A percentile compares a stretch with the other conserved stretches of the same genome.
phyloP scores from a whole-genome alignment of 78 protist genomes.

The Polysphondylium violaceum region DNA sequence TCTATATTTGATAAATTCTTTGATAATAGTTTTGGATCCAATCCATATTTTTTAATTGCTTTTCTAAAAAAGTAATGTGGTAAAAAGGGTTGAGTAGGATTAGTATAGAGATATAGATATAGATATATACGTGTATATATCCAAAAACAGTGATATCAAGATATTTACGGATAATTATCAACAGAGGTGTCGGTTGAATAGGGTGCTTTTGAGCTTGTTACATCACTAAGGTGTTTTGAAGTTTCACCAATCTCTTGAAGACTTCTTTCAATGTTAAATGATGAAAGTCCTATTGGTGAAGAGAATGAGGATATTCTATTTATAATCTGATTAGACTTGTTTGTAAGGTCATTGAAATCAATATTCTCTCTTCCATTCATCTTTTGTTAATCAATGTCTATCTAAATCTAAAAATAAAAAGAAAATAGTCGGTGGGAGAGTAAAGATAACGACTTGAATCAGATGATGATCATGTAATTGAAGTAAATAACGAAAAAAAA shows the following conservation, averaged over 20 bases:
- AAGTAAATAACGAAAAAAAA: too few species aligned
- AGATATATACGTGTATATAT: neutral
- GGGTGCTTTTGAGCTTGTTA: slow-evolving; percentile 34
- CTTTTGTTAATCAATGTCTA: too few species aligned
- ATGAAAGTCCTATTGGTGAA: slow-evolving; percentile 16
- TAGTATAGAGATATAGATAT: neutral
- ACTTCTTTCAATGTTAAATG: slow-evolving; percentile 50
- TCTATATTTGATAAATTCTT: slow-evolving; percentile 32
- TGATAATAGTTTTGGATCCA: slow-evolving; percentile 39
- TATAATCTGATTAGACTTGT: slow-evolving; percentile 41
- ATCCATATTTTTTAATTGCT: slow-evolving; percentile 51
- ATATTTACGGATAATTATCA: neutral
- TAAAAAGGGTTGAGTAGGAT: neutral
- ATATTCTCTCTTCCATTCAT: slow-evolving; percentile 10
- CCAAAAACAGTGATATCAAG: neutral
- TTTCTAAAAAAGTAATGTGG: neutral
- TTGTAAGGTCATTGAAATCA: slow-evolving; percentile 37
- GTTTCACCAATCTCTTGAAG: slow-evolving; percentile 53
- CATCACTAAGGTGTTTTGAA: slow-evolving; percentile 46
- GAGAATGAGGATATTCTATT: slow-evolving; percentile 40
- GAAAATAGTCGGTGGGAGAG: too few species aligned
- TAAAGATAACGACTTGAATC: too few species aligned
- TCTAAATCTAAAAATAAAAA: too few species aligned
- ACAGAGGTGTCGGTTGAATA: neutral
- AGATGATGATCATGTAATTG: too few species aligned